phyloP scores from a whole-genome alignment of 2,329 filamentous ascomycete species.

The Talaromyces sp. region DNA sequence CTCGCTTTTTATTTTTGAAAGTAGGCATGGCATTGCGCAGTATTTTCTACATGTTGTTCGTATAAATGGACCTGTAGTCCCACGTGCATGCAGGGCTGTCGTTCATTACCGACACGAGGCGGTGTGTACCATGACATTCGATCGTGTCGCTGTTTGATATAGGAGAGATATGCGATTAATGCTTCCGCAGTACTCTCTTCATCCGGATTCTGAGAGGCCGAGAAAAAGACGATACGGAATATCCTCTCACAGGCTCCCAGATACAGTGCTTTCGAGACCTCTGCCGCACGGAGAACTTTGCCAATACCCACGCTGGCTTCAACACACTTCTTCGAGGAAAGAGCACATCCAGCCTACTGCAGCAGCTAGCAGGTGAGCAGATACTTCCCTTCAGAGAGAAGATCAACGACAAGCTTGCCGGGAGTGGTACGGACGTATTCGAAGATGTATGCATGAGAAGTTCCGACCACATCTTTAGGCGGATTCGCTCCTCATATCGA shows the following conservation, averaged over 20 bases:
- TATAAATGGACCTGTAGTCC: neutral
- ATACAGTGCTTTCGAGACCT: slow-evolving; percentile 29
- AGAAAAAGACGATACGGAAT: neutral
- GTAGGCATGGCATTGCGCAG: neutral
- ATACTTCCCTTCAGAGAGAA: slow-evolving; percentile 46
- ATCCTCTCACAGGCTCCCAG: slow-evolving; percentile 13
- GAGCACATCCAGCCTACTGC: slow-evolving; percentile 29
- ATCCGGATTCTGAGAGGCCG: too few species aligned
- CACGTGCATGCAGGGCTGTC: neutral
- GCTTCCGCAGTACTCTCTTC: neutral
- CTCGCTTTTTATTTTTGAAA: too few species aligned
- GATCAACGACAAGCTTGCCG: slow-evolving; percentile 43
- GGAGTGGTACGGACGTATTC: slow-evolving; percentile 28
- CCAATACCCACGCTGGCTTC: slow-evolving; percentile 33
- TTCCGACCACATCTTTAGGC: slow-evolving; percentile 21
- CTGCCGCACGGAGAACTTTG: slow-evolving; percentile 36
- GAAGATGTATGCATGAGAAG: neutral
- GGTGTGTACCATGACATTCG: neutral
- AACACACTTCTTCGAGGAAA: slow-evolving; percentile 35
- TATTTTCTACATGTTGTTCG: neutral
- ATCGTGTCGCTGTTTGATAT: neutral
- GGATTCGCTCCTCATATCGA: slow-evolving; percentile 43
- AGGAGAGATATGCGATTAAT: neutral
- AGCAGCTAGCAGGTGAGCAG: slow-evolving; percentile 35
- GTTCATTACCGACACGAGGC: neutral